Percentiles rank a stretch among this genome's conserved stretches.
phyloP scores from a whole-genome alignment of 306 rosid genomes.

The Lathyrus sativus region DNA sequence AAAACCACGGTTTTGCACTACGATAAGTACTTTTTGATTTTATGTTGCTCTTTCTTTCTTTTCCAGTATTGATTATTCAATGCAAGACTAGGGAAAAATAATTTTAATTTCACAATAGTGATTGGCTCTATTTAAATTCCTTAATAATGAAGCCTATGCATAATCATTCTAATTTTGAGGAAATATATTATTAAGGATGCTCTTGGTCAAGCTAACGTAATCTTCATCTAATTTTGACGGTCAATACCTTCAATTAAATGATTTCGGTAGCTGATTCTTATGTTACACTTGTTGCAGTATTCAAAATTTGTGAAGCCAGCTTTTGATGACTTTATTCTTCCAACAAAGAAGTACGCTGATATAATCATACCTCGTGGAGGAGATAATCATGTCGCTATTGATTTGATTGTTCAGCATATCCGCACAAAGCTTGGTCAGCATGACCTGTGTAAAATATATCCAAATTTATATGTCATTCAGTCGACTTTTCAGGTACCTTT shows the following conservation, averaged over 20 bases:
- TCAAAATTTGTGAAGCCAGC: constrained; percentile 98
- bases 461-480: constrained; percentile 86
- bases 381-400: constrained; percentile 94
- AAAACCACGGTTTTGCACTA: constrained; percentile 22
- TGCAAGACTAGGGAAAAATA: constrained; percentile 24
- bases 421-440: constrained; percentile 99
- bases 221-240: constrained; percentile 17
- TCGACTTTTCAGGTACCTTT: constrained; percentile 90
- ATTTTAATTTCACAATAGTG: constrained; percentile 24
- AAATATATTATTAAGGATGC: constrained; percentile 28
- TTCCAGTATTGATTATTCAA: constrained; percentile 2
- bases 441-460: constrained; percentile 99
- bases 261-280: constrained; percentile 32
- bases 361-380: constrained; percentile 98
- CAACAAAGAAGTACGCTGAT: constrained; percentile 98
- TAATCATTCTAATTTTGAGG: constrained; percentile 18
- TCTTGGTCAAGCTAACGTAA: constrained; percentile 6
- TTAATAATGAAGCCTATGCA: constrained; percentile 1
- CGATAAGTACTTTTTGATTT: not conserved
- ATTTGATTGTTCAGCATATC: constrained; percentile 97
- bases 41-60: constrained; percentile 5
- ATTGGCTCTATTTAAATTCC: constrained; percentile 24
- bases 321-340: constrained; percentile 96
- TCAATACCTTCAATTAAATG: constrained; percentile 20
- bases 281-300: constrained; percentile 64